Conservation (phyloP, 768 basidiomycete species). For the Infundibulicybe gibba region DNA sequence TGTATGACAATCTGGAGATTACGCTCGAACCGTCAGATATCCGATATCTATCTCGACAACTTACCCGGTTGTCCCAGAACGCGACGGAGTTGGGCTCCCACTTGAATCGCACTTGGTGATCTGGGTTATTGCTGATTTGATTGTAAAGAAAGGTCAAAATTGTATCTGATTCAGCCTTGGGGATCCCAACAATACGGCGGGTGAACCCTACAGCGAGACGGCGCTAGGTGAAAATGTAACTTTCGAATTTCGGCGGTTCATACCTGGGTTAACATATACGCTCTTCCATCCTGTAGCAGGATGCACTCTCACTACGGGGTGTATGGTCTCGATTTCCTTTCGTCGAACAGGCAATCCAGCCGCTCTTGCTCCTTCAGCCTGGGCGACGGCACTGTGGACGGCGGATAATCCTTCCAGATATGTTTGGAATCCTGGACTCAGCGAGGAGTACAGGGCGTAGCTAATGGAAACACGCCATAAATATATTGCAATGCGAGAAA, state of each 20-base stretch:
- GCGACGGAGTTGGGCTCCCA: conserved; percentile 78
- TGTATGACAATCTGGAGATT: conserved; percentile 63
- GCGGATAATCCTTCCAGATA: conserved; percentile 75
- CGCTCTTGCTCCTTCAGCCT: conserved; percentile 71
- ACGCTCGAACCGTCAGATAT: no score
- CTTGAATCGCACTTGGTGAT: conserved; percentile 73
- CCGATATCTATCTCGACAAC: no score
- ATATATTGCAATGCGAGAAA: no score
- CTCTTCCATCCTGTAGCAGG: conserved; percentile 87
- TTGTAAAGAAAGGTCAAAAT: conserved; percentile 69
- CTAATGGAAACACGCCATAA: no score
- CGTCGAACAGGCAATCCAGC: conserved; percentile 71
- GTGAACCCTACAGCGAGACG: conserved; percentile 63
- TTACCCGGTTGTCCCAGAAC: conserved; percentile 84
- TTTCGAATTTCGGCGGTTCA: conserved; percentile 5
- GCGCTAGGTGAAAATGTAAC: not conserved
- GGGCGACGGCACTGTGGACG: conserved; percentile 73
- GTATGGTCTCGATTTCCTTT: conserved; percentile 62
- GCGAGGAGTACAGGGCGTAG: conserved; percentile 77
- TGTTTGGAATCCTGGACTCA: conserved; percentile 70
- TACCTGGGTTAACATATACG: conserved; percentile 76
- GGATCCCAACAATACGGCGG: conserved; percentile 71
- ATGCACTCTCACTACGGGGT: conserved; percentile 82
- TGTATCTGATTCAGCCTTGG: conserved; percentile 76
- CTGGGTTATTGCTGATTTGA: conserved; percentile 65